These are phyloP conservation scores for Capillidium heterosporum DNA, from an alignment of 371 early-diverging fungal species.

Conservation along the genomic window DNA sequence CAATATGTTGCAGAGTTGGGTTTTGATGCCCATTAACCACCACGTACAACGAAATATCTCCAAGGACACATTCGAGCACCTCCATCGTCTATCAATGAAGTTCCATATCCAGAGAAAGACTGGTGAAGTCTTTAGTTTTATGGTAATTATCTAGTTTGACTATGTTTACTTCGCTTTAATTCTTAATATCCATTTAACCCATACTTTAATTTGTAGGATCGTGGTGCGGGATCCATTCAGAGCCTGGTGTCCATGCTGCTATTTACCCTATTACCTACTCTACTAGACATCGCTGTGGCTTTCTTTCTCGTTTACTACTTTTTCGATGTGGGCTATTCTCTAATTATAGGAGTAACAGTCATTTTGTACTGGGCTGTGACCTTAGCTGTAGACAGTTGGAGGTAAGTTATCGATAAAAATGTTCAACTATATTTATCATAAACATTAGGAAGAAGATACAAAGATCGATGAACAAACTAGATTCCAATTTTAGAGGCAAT, in stretches of 20 bases:
- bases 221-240: constrained; percentile 66
- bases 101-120: constrained; percentile 88
- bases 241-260: constrained; percentile 59
- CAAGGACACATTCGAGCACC: constrained; percentile 67
- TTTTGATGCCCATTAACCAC: constrained; percentile 5
- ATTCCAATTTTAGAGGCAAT: constrained; percentile 48
- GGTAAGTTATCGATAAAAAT: not conserved
- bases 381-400: constrained; percentile 74
- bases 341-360: constrained; percentile 78
- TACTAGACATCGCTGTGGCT: constrained; percentile 75
- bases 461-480: constrained; percentile 48
- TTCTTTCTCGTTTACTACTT: constrained; percentile 38
- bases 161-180: constrained; percentile 9
- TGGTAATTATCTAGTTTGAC: constrained; percentile 10
- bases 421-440: too few relatives aligned
- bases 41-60: constrained; percentile 68
- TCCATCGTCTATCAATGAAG: constrained; percentile 61
- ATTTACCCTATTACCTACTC: constrained; percentile 73
- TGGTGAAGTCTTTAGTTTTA: constrained; percentile 72
- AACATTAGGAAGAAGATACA: constrained; percentile 51
- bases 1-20: not conserved
- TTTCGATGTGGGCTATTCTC: constrained; percentile 60
- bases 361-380: constrained; percentile 61
- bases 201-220: constrained; percentile 31
- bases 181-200: not conserved